Conservation (phyloP, 106 monocot genomes). For the Allium cepa region DNA sequence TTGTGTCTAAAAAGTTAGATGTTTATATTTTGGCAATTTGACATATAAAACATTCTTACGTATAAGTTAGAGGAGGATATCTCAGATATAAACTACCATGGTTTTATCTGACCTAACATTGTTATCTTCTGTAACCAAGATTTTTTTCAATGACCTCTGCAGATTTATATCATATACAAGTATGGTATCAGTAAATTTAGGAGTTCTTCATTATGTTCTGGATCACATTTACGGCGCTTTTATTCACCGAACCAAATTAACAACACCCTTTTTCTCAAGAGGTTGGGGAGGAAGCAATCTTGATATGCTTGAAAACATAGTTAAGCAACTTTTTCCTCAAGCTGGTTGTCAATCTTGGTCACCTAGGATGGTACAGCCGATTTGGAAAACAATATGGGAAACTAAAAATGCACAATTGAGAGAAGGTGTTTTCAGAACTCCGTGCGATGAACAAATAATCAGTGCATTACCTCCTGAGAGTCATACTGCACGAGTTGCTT, state of each 20-base stretch:
- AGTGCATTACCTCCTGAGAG: slow-evolving; percentile 83
- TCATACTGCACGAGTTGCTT: slow-evolving; percentile 78
- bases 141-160: neutral
- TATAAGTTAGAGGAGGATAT: too few species aligned
- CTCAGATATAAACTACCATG: too few species aligned
- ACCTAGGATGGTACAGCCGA: slow-evolving; percentile 54
- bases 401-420: slow-evolving; percentile 71
- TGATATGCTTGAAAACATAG: slow-evolving; percentile 75
- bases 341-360: slow-evolving; percentile 36
- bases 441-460: slow-evolving; percentile 67
- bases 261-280: slow-evolving; percentile 88
- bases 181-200: slow-evolving; percentile 84
- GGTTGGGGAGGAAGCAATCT: slow-evolving; percentile 98
- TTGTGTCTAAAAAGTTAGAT: too few species aligned
- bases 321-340: slow-evolving; percentile 73
- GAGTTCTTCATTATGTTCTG: slow-evolving; percentile 74
- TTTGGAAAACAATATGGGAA: slow-evolving; percentile 92
- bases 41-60: too few species aligned
- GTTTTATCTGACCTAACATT: too few species aligned
- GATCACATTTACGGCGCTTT: slow-evolving; percentile 91
- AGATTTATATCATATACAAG: neutral
- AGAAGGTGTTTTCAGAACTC: slow-evolving; percentile 82
- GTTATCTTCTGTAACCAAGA: too few species aligned
- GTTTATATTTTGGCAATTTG: too few species aligned
- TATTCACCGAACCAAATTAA: slow-evolving; percentile 72